Evolutionary conservation across 768 basidiomycete species (phyloP), one percentile per base, ranked within the genome.

Genomic region (Leccinum aurantiacum): DNA sequence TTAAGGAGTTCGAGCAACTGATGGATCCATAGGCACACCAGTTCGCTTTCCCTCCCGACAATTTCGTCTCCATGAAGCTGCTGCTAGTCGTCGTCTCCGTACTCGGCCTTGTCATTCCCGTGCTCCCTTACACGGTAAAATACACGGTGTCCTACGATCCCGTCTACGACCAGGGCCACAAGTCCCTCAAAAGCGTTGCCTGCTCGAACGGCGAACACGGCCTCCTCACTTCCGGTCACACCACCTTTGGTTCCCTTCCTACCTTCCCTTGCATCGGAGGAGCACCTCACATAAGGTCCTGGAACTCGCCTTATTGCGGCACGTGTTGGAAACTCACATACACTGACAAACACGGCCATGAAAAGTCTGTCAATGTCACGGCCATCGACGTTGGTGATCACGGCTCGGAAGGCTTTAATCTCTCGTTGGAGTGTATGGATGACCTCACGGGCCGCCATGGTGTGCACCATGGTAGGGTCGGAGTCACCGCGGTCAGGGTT

Each of bases 191-290:
- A 64, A 72, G 65, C 3, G 78, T 82, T 41, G 75, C 79, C 49
- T 85, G 84, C 74, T 82, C 82, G 1, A 73, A 82, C 63, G 85
- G 86, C 10, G 59, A 71, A 19, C 74, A 84, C 57, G 86, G 86
- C 14, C 74, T 88, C 19, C 33, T 78, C 11, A 76, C 77, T 22
- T 71, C 51, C 19, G 77, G 67, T 24, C 86, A 76, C 71, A 77
- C 71, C 5, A 85, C 79, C 37, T 82, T 87, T 56, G 77, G 74
- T 11, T 72, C 75, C 38, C 70, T 89, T 31, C 86, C 87, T 3
- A 73, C 72, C 50, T 89, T 86, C 76, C 85, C 87, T 1, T 69
- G 75, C 69, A 84, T 89, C 65, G 86, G 84, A 29, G 86, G 82
- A 1, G 82, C 78, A 1, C 74, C 77, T 14, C 83, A 78, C 31